Conservation (phyloP, 495 filamentous ascomycete genomes). For the Neurospora africana region DNA sequence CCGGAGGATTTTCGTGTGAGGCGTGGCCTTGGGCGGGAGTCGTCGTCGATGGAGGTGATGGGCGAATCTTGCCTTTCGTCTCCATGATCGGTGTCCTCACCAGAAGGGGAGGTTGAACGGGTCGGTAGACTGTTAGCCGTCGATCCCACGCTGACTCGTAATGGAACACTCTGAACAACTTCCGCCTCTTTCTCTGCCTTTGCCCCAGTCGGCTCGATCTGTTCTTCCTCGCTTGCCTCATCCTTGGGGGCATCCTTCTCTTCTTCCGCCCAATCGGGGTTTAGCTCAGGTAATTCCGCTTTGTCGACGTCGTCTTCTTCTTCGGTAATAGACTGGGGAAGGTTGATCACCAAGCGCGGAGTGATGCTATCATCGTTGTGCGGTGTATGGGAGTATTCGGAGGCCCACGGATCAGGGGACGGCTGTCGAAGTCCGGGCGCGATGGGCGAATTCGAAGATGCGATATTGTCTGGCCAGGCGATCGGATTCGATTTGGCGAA, state of each 20-base stretch:
- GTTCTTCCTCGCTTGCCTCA: neutral
- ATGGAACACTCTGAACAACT: neutral
- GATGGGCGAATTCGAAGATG: constrained; percentile 16
- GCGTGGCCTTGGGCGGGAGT: constrained; percentile 22
- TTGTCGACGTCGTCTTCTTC: neutral
- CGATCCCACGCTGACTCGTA: constrained; percentile 10
- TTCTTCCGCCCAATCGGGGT: neutral
- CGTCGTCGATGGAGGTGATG: constrained; percentile 45
- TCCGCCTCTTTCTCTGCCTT: neutral
- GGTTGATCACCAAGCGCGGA: constrained; percentile 13
- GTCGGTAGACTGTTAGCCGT: constrained; percentile 9
- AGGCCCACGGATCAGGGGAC: constrained; percentile 44
- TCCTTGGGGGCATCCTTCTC: neutral
- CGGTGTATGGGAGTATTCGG: constrained; percentile 17
- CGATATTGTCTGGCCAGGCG: constrained; percentile 31
- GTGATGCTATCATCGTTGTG: constrained; percentile 8
- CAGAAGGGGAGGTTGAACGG: constrained; percentile 30
- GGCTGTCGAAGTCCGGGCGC: constrained; percentile 29
- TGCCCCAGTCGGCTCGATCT: neutral
- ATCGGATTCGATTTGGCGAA: constrained; percentile 26
- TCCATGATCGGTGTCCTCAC: constrained; percentile 29
- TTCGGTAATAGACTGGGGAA: constrained; percentile 2
- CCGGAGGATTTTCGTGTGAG: constrained; percentile 21
- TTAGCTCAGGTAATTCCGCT: neutral
- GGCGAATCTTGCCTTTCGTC: constrained; percentile 36